A percentile compares a stretch with the other conserved stretches of the same genome.
These are phyloP conservation scores for Mucor racemosus DNA, from an alignment of 371 early-diverging fungal species.

Conservation along the genomic window DNA sequence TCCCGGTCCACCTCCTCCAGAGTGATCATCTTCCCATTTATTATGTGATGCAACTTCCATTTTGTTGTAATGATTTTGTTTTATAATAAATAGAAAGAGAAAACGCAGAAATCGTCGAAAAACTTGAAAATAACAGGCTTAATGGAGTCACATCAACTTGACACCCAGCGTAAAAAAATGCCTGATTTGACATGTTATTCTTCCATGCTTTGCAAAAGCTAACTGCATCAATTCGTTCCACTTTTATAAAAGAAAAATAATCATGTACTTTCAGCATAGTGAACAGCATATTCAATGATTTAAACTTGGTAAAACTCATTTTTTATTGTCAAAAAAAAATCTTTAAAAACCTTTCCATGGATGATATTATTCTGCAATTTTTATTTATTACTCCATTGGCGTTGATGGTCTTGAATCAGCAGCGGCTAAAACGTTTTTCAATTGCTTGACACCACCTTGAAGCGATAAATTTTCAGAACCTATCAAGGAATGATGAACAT, in stretches of 20 bases:
- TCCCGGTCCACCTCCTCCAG: conserved; percentile 10
- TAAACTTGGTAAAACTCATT: no score
- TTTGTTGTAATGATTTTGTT: not conserved
- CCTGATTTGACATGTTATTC: no score
- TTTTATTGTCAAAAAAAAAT: no score
- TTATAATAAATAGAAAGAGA: conserved; percentile 5
- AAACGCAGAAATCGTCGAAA: not conserved
- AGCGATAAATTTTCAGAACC: conserved; percentile 81
- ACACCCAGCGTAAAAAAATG: no score
- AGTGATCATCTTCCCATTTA: conserved; percentile 23
- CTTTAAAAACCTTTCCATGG: no score
- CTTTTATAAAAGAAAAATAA: no score
- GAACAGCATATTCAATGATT: no score
- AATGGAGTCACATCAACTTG: not conserved
- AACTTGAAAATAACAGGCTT: not conserved
- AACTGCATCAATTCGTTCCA: no score
- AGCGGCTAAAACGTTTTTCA: conserved; percentile 13
- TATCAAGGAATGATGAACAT: conserved; percentile 82
- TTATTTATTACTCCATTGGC: conserved; percentile 19
- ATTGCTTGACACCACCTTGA: conserved; percentile 58
- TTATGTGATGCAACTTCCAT: conserved; percentile 24
- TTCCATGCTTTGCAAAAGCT: no score
- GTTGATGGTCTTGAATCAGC: conserved; percentile 8
- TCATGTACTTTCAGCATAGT: no score
- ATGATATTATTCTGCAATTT: no score